A percentile compares a stretch with the other conserved stretches of the same genome.
Conservation (phyloP, 805 yeast species). For the Saccharomycopsis javanensis region DNA sequence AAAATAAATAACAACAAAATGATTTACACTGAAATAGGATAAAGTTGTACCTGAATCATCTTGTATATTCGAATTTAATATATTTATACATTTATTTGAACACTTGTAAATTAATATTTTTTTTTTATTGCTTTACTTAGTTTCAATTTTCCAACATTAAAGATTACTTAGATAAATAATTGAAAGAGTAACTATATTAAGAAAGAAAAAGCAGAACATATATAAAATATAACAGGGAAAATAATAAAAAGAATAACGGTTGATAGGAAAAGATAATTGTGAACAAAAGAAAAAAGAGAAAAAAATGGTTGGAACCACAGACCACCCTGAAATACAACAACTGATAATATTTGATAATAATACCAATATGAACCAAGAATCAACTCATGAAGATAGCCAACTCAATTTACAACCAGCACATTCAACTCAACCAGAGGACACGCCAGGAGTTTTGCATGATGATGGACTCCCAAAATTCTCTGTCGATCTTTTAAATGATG, state of each 20-base stretch:
- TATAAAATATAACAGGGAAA: too few species aligned
- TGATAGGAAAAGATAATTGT: background rate
- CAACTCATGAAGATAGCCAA: background rate
- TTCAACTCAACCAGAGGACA: background rate
- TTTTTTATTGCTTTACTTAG: too few species aligned
- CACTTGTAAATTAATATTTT: too few species aligned
- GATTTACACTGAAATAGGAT: background rate
- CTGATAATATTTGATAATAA: background rate
- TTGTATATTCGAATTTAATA: background rate
- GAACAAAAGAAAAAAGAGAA: background rate
- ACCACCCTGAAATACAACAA: background rate
- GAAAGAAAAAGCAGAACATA: too few species aligned
- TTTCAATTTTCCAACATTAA: too few species aligned
- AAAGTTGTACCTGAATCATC: slow-evolving; percentile 1
- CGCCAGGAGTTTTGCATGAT: background rate
- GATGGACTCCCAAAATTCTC: slow-evolving; percentile 24
- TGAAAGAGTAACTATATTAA: too few species aligned
- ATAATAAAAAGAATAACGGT: too few species aligned
- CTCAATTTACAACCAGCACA: background rate
- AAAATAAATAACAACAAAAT: background rate
- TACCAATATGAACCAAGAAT: background rate
- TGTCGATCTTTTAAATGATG: slow-evolving; percentile 36
- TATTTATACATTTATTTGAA: background rate
- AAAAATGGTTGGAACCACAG: background rate
- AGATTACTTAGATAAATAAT: too few species aligned